Conservation (phyloP, 768 basidiomycete genomes). For the Fomitopsis pulvina region DNA sequence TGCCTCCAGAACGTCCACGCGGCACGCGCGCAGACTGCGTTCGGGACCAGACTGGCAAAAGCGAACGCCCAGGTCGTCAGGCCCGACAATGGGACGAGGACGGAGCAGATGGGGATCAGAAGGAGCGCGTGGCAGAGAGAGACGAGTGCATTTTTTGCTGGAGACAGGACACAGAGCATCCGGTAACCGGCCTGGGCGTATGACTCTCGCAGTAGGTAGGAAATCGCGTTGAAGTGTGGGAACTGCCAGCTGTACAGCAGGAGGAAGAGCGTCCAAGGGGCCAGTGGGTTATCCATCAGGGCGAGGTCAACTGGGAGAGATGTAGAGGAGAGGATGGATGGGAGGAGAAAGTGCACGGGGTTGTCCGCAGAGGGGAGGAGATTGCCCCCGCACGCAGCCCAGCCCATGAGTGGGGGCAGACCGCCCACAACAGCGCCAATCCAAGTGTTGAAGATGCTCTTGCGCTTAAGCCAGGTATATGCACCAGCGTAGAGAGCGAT, state of each 20-base stretch:
- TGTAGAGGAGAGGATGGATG: conserved; percentile 43
- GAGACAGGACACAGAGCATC: conserved; percentile 83
- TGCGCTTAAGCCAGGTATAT: conserved; percentile 92
- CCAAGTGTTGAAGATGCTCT: conserved; percentile 84
- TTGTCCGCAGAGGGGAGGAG: conserved; percentile 60
- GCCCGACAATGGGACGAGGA: conserved; percentile 83
- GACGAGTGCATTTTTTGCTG: conserved; percentile 77
- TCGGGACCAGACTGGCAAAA: conserved; percentile 68
- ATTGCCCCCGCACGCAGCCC: conserved; percentile 89
- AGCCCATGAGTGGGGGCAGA: conserved; percentile 94
- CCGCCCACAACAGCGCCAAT: conserved; percentile 89
- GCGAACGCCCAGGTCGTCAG: conserved; percentile 92
- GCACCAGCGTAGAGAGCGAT: conserved; percentile 85
- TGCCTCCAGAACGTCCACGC: conserved; percentile 71
- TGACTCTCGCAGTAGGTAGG: conserved; percentile 76
- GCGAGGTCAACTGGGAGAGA: conserved; percentile 30
- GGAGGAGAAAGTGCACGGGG: conserved; percentile 55
- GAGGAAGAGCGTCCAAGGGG: conserved; percentile 74
- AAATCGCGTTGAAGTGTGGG: conserved; percentile 94
- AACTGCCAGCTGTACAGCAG: conserved; percentile 97
- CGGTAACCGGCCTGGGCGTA: conserved; percentile 92
- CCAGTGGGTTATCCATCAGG: conserved; percentile 64
- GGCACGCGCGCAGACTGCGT: conserved; percentile 57
- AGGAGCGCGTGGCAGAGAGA: conserved; percentile 76
- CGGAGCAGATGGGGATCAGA: conserved; percentile 68